Percentiles rank a stretch among this genome's conserved stretches.
phyloP scores from a whole-genome alignment of 2,329 filamentous ascomycete species.

The Nigrospora osmanthi region DNA sequence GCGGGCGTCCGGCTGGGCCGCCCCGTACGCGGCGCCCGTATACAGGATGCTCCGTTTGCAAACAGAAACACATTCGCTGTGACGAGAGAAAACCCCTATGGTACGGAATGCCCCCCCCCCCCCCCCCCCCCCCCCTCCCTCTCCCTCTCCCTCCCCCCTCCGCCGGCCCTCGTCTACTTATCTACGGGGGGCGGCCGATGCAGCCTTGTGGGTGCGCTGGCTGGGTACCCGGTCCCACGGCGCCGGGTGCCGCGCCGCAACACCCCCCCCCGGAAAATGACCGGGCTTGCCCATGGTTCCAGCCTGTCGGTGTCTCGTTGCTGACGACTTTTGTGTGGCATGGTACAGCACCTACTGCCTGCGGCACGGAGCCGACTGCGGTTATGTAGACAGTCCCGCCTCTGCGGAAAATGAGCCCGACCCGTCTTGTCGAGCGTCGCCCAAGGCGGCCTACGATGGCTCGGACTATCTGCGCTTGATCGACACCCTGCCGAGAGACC shows the following conservation, averaged over 20 bases:
- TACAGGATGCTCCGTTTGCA: conserved; percentile 27
- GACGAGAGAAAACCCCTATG: conserved; percentile 36
- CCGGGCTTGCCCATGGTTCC: too few species aligned
- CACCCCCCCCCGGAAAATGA: too few species aligned
- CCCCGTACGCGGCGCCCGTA: neutral
- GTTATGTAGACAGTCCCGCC: conserved; percentile 13
- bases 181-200: too few species aligned
- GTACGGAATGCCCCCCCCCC: conserved; percentile 21
- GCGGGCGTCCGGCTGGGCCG: neutral
- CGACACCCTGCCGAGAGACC: conserved; percentile 16
- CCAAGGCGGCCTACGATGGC: neutral
- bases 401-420: neutral
- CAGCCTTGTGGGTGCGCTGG: too few species aligned
- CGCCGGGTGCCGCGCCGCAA: too few species aligned
- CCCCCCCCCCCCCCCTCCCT: too few species aligned
- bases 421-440: neutral
- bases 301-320: too few species aligned
- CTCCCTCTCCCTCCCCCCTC: too few species aligned
- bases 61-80: conserved; percentile 35
- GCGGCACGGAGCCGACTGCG: conserved; percentile 34
- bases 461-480: conserved; percentile 5
- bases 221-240: too few species aligned
- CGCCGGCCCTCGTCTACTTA: too few species aligned
- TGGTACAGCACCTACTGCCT: conserved; percentile 33
- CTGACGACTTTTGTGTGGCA: too few species aligned